Base-by-base conservation (phyloP, 1,284 basidiomycete species). In the Apiotrichum porosum region DNA sequence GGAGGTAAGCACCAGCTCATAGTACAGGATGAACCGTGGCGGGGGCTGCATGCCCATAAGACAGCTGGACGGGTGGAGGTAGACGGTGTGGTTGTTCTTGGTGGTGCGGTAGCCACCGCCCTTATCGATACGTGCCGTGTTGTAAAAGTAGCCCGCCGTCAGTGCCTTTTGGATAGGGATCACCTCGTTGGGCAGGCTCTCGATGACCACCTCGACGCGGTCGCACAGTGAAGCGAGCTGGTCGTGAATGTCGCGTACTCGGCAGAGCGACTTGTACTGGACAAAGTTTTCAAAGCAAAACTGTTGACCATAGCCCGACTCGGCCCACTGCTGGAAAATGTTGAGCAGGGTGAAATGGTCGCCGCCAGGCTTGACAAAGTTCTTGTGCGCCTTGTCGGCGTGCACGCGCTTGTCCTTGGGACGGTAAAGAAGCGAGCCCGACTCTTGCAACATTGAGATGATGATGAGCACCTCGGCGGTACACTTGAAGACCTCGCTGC, bases 271-370 rank as follows among this genome's bases (percentile, higher is more conserved):
- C 79, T 98, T 98, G 79, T 89, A 93, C 74, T 98, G 95, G 44
- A 99, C 76, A 74, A 94, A 99, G 66, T 98, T 92, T 67, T 97
- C 92, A 67, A 92, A 91, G 65, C 89, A 93, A 72, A 89, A 75
- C 49, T 91, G 88, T 63, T 92, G 88, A 22, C 88, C 91, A 71
- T 93, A 98, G 64, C 89, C 90, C 32, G 89, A 89, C 62, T 98
- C 93, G 22, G 89, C 89, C 93, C 94, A 99, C 68, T 97, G 92
- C 68, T 97, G 89, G 86, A 91, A 98, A 8, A 97, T 90, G 68
- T 97, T 97, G 35, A 97, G 79, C 45, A 97, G 75, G 3, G 93
- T 97, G 68, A 98, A 97, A 74, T 97, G 94, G 65, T 99, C 95
- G 15, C 95, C 94, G n/a, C 92, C 95, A 0, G 86, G 77, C 38